These are phyloP conservation scores for Pleurotus tuber-regium DNA, from an alignment of 768 basidiomycete genomes.

Conservation along the genomic window DNA sequence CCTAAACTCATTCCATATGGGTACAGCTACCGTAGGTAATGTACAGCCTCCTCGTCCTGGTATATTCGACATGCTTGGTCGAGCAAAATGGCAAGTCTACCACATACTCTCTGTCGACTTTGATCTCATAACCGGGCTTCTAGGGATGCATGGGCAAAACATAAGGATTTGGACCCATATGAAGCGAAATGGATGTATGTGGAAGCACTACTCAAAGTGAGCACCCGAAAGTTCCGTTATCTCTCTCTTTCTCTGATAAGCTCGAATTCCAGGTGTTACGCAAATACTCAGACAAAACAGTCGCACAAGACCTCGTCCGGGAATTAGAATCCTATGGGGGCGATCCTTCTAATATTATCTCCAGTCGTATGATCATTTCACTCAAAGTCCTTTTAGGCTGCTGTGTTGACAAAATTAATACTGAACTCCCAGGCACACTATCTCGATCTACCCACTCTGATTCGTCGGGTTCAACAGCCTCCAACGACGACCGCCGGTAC, in stretches of 20 bases:
- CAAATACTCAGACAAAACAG: constrained; percentile 81
- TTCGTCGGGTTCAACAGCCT: constrained; percentile 63
- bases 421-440: constrained; percentile 33
- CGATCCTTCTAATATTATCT: constrained; percentile 59
- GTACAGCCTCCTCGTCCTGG: constrained; percentile 76
- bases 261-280: constrained; percentile 57
- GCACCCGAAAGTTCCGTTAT: constrained; percentile 16
- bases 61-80: constrained; percentile 86
- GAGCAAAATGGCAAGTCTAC: constrained; percentile 84
- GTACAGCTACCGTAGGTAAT: constrained; percentile 85
- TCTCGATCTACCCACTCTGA: constrained; percentile 55
- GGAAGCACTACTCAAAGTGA: constrained; percentile 79
- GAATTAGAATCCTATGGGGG: constrained; percentile 79
- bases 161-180: constrained; percentile 71
- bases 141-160: constrained; percentile 96
- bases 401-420: neutral
- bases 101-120: neutral
- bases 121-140: constrained; percentile 8
- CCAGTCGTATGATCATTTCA: constrained; percentile 50
- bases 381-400: neutral
- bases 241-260: neutral
- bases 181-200: constrained; percentile 92
- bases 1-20: constrained; percentile 10
- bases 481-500: constrained; percentile 36
- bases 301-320: constrained; percentile 69